These are phyloP conservation scores for Leccinellum luteum DNA, from an alignment of 768 basidiomycete genomes.

Conservation along the genomic window DNA sequence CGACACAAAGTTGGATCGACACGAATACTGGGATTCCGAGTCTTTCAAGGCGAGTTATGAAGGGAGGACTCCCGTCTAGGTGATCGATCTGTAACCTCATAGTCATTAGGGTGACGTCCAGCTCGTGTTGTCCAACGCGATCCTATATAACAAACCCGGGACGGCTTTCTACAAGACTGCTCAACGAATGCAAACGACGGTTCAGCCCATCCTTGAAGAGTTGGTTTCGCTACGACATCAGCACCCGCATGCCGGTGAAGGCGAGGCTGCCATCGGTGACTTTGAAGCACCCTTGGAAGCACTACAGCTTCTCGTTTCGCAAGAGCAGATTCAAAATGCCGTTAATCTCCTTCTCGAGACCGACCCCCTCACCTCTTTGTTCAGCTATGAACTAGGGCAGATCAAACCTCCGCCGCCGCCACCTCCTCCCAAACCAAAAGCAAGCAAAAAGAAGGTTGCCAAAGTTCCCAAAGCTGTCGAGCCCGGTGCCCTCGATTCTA, in stretches of 20 bases:
- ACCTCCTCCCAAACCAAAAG: conserved; percentile 43
- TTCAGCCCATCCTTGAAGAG: conserved; percentile 36
- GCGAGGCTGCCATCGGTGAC: conserved; percentile 50
- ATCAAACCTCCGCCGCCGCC: conserved; percentile 61
- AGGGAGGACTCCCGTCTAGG: not conserved
- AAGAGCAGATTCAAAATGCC: conserved; percentile 50
- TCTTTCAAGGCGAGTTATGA: conserved; percentile 58
- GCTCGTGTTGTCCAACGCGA: conserved; percentile 83
- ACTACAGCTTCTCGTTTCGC: conserved; percentile 54
- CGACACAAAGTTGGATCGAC: conserved; percentile 74
- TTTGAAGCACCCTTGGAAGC: conserved; percentile 67
- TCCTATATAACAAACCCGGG: conserved; percentile 80
- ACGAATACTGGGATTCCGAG: conserved; percentile 77
- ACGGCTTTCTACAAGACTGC: conserved; percentile 71
- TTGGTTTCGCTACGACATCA: conserved; percentile 16
- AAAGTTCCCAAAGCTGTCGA: conserved; percentile 21
- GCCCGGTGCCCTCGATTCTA: conserved; percentile 33
- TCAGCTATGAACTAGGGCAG: conserved; percentile 63
- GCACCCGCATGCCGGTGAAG: conserved; percentile 10
- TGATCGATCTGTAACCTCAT: conserved; percentile 1
- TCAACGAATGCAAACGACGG: conserved; percentile 49
- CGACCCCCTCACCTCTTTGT: conserved; percentile 63
- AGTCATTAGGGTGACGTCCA: conserved; percentile 66
- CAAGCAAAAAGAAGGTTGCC: conserved; percentile 38
- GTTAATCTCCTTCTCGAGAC: conserved; percentile 53